These are phyloP conservation scores for Chimonanthus praecox DNA, from an alignment of 164 flowering plant species.

Conservation along the genomic window DNA sequence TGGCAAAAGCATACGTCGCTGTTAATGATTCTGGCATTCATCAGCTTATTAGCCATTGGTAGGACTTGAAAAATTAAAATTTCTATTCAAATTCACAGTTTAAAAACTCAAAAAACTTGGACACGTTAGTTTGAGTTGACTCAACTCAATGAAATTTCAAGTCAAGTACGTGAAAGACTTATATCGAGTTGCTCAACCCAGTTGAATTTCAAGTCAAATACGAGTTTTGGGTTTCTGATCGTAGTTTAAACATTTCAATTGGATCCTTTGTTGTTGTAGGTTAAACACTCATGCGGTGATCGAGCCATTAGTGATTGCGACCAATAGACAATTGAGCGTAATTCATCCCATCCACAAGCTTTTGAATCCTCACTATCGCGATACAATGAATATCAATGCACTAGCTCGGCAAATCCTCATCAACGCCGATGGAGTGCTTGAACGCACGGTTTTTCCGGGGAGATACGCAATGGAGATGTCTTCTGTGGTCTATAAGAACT, in stretches of 20 bases:
- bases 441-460: too few relatives aligned
- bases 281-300: constrained; percentile 80
- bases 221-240: too few relatives aligned
- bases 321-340: constrained; percentile 71
- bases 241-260: too few relatives aligned
- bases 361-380: constrained; percentile 79
- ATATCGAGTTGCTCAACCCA: too few relatives aligned
- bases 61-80: not conserved
- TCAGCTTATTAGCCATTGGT: constrained; percentile 94
- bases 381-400: constrained; percentile 89
- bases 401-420: constrained; percentile 73
- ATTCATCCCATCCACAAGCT: constrained; percentile 84
- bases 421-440: constrained; percentile 76
- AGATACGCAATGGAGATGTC: too few relatives aligned
- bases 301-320: constrained; percentile 84
- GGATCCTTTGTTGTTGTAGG: constrained; percentile 33
- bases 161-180: too few relatives aligned
- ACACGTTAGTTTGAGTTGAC: too few relatives aligned
- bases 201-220: too few relatives aligned
- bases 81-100: too few relatives aligned
- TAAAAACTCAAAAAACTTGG: too few relatives aligned
- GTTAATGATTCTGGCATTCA: constrained; percentile 88
- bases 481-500: too few relatives aligned
- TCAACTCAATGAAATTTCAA: too few relatives aligned
- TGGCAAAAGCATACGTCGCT: constrained; percentile 86